phyloP scores from a whole-genome alignment of 768 basidiomycete genomes.

The Russula lepida region DNA sequence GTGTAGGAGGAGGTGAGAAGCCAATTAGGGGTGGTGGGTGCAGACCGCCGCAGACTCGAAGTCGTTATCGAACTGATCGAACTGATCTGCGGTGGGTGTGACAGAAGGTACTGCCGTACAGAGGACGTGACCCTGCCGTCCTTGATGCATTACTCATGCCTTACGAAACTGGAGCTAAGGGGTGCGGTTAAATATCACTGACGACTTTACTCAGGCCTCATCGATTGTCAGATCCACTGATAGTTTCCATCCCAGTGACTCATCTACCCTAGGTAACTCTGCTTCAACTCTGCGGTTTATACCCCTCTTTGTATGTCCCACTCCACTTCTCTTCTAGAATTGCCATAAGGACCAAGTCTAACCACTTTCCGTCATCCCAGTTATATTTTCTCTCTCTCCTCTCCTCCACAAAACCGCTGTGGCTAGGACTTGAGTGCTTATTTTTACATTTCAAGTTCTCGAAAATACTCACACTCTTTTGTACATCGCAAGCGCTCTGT shows the following conservation, averaged over 20 bases:
- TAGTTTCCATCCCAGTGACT: neutral
- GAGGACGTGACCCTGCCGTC: neutral
- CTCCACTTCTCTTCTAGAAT: slow-evolving; percentile 13
- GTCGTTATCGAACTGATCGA: neutral
- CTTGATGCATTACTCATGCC: neutral
- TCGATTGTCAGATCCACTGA: neutral
- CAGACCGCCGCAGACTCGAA: slow-evolving; percentile 28
- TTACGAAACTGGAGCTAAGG: no score
- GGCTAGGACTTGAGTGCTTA: neutral
- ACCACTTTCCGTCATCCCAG: neutral
- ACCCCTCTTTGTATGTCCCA: slow-evolving; percentile 6
- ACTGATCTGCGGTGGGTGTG: neutral
- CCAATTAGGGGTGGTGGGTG: slow-evolving; percentile 17
- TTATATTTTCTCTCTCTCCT: neutral
- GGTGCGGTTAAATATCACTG: no score
- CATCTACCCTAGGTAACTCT: neutral
- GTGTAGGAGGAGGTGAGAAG: slow-evolving; percentile 9
- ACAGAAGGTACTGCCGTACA: neutral
- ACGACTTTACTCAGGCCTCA: neutral
- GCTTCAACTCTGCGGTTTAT: neutral
- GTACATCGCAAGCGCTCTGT: slow-evolving; percentile 13
- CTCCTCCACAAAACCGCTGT: slow-evolving; percentile 13
- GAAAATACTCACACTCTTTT: slow-evolving; percentile 3
- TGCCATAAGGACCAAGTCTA: slow-evolving; percentile 6
- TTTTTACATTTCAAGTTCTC: neutral